A percentile compares a stretch with the other conserved stretches of the same genome.
Conservation (phyloP, 768 basidiomycete genomes). For the Lentinus tigrinus region DNA sequence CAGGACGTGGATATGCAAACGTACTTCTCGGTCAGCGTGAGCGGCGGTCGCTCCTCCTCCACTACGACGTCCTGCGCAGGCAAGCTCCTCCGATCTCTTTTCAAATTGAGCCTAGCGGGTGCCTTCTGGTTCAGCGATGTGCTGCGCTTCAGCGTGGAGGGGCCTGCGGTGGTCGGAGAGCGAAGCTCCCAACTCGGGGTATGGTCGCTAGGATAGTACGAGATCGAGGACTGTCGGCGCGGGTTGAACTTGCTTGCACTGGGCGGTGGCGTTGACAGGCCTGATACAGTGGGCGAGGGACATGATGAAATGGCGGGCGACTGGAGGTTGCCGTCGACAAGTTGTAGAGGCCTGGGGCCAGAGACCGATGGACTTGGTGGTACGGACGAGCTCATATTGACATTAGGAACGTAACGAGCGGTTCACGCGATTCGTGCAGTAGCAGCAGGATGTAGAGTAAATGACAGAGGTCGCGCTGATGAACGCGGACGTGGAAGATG, state of each 20-base stretch:
- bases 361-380: slow-evolving; percentile 15
- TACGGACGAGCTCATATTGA: slow-evolving; percentile 22
- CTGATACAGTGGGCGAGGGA: slow-evolving; percentile 22
- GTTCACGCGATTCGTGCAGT: not conserved
- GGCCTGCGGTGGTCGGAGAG: slow-evolving; percentile 19
- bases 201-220: slow-evolving; percentile 41
- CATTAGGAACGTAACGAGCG: slow-evolving; percentile 7
- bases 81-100: slow-evolving; percentile 31
- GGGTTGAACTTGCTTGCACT: slow-evolving; percentile 23
- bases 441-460: not conserved
- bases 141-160: slow-evolving; percentile 20
- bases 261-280: slow-evolving; percentile 23
- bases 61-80: slow-evolving; percentile 18
- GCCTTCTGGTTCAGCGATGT: slow-evolving; percentile 20
- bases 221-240: slow-evolving; percentile 55
- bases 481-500: not conserved
- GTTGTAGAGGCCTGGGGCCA: slow-evolving; percentile 49
- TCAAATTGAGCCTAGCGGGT: slow-evolving; percentile 10
- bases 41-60: slow-evolving; percentile 32
- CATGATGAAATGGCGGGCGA: slow-evolving; percentile 28
- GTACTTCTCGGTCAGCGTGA: slow-evolving; percentile 74
- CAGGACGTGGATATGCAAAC: slow-evolving; percentile 23
- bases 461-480: slow-evolving; percentile 1
- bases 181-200: slow-evolving; percentile 23
- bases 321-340: slow-evolving; percentile 38